Percentiles rank a stretch among this genome's conserved stretches.
Evolutionary conservation across 164 flowering plant species (phyloP).

Genomic region (Cinnamomum micranthum): DNA sequence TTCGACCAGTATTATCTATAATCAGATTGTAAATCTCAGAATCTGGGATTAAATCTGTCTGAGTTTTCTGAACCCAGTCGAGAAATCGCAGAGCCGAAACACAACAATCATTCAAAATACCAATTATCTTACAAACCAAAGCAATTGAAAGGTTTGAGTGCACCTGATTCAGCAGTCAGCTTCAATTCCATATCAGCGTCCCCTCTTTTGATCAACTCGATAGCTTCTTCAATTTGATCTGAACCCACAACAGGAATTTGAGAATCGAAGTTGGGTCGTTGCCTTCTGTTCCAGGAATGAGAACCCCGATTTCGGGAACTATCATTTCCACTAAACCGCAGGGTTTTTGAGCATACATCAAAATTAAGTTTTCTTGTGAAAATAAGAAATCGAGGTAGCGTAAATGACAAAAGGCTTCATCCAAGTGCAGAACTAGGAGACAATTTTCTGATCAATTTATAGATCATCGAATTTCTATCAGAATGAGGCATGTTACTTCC

Average conservation of each 20-base stretch:
- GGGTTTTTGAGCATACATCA: not conserved
- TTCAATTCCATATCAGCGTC: conserved; percentile 30
- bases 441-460: too few relatives aligned
- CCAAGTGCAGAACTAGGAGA: too few relatives aligned
- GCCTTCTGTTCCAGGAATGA: not conserved
- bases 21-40: conserved; percentile 43
- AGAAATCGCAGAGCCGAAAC: conserved; percentile 54
- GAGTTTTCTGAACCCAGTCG: conserved; percentile 30
- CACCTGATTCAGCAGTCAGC: conserved; percentile 28
- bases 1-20: conserved; percentile 43
- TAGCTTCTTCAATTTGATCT: conserved; percentile 21
- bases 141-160: conserved; percentile 18
- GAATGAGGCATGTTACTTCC: conserved; percentile 50
- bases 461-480: not conserved
- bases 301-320: not conserved
- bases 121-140: conserved; percentile 26
- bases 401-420: too few relatives aligned
- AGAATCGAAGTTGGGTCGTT: not conserved
- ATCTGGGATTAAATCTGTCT: conserved; percentile 15
- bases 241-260: not conserved
- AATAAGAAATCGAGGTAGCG: too few relatives aligned
- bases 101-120: conserved; percentile 29
- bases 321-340: not conserved
- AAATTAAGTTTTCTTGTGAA: too few relatives aligned
- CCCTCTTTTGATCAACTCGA: conserved; percentile 29